Percentiles rank a stretch among this genome's conserved stretches.
phyloP scores from a whole-genome alignment of 2,329 filamentous ascomycete genomes.

The Penicillium corylophilum region DNA sequence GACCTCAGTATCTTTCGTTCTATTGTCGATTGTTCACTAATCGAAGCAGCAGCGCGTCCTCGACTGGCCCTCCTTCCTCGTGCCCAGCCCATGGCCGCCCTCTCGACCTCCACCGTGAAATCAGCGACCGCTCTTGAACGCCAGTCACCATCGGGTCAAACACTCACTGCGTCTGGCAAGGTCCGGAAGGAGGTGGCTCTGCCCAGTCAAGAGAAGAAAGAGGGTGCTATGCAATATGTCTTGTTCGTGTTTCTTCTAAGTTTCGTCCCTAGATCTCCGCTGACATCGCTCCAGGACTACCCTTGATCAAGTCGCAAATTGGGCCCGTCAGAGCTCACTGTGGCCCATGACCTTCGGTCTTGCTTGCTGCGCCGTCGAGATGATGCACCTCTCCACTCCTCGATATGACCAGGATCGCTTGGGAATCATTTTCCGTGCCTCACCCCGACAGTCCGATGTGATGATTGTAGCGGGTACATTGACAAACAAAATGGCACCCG shows the following conservation, averaged over 20 bases:
- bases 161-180: slow-evolving; percentile 45
- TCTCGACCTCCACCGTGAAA: slow-evolving; percentile 46
- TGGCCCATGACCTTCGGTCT: slow-evolving; percentile 94
- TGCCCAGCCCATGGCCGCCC: slow-evolving; percentile 36
- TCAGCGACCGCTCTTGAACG: slow-evolving; percentile 44
- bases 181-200: slow-evolving; percentile 49
- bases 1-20: neutral
- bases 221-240: slow-evolving; percentile 54
- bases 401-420: slow-evolving; percentile 87
- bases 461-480: slow-evolving; percentile 90
- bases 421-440: slow-evolving; percentile 85
- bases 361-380: slow-evolving; percentile 86
- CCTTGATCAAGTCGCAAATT: slow-evolving; percentile 76
- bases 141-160: slow-evolving; percentile 32
- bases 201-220: slow-evolving; percentile 51
- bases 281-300: slow-evolving; percentile 35
- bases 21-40: slow-evolving; percentile 18
- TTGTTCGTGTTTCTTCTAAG: slow-evolving; percentile 35
- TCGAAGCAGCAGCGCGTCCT: slow-evolving; percentile 27
- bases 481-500: slow-evolving; percentile 92
- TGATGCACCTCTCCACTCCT: slow-evolving; percentile 91
- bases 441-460: slow-evolving; percentile 80
- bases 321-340: slow-evolving; percentile 81
- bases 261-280: slow-evolving; percentile 1
- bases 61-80: slow-evolving; percentile 32